Conservation (phyloP, 2,329 filamentous ascomycete genomes). For the Cordyceps cateniannulata region DNA sequence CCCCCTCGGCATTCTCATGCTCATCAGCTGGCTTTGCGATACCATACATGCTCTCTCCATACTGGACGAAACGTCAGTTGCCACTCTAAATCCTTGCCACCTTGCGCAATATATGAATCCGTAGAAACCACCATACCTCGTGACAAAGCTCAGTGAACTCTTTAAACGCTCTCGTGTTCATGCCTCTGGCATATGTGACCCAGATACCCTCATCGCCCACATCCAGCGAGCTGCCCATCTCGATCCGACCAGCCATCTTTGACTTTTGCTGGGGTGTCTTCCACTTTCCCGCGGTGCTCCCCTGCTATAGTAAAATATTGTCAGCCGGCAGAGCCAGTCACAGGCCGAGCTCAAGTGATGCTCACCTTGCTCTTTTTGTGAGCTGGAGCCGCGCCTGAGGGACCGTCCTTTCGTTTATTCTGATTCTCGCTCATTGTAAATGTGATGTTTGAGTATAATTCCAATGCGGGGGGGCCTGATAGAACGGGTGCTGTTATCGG, state of each 20-base stretch:
- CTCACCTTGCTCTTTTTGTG: constrained; percentile 37
- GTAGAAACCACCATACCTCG: constrained; percentile 39
- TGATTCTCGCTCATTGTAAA: constrained; percentile 24
- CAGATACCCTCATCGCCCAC: constrained; percentile 69
- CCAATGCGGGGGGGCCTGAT: neutral
- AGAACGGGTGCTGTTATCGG: neutral
- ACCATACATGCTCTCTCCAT: constrained; percentile 56
- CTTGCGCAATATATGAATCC: neutral
- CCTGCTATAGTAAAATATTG: neutral
- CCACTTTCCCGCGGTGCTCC: constrained; percentile 51
- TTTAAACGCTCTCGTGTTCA: constrained; percentile 61
- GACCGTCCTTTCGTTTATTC: constrained; percentile 31
- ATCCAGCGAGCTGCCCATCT: constrained; percentile 45
- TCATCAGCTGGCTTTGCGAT: constrained; percentile 33
- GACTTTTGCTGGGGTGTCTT: constrained; percentile 52
- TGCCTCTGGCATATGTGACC: constrained; percentile 68
- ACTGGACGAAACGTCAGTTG: constrained; percentile 37
- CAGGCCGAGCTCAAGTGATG: neutral
- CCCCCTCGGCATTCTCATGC: constrained; percentile 29
- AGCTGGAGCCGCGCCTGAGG: constrained; percentile 19
- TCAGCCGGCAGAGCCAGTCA: neutral
- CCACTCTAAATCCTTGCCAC: neutral
- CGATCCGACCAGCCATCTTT: constrained; percentile 37
- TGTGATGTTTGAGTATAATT: neutral
- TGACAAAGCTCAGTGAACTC: constrained; percentile 63